These are phyloP conservation scores for Oidium heveae DNA, from an alignment of 2,329 filamentous ascomycete genomes.

Conservation along the genomic window DNA sequence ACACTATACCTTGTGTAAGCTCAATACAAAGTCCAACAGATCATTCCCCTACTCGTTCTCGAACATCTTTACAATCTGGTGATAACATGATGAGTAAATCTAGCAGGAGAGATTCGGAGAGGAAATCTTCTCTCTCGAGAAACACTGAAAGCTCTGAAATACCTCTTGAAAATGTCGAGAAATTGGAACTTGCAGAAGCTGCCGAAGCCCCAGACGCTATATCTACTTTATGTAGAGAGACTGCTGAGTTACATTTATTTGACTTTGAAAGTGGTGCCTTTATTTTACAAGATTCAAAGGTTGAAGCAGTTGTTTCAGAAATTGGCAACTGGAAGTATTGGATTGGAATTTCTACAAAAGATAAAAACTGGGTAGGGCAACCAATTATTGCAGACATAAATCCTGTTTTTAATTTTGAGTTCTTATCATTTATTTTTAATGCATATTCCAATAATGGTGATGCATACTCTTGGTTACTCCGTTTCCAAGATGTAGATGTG, in stretches of 20 bases:
- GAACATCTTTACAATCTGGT: not conserved
- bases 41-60: conserved; percentile 9
- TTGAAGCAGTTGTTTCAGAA: conserved; percentile 62
- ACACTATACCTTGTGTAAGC: conserved; percentile 36
- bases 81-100: not conserved
- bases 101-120: conserved; percentile 9
- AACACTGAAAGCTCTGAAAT: conserved; percentile 4
- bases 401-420: conserved; percentile 97
- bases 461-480: conserved; percentile 83
- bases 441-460: conserved; percentile 73
- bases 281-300: conserved; percentile 25
- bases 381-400: conserved; percentile 77
- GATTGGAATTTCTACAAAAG: conserved; percentile 57
- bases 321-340: conserved; percentile 86
- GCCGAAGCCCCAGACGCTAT: conserved; percentile 36
- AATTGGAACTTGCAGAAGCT: conserved; percentile 34
- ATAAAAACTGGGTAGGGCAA: conserved; percentile 69
- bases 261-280: conserved; percentile 77
- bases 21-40: conserved; percentile 29
- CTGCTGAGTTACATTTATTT: conserved; percentile 75
- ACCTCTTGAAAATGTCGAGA: conserved; percentile 16
- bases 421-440: conserved; percentile 97
- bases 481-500: conserved; percentile 63
- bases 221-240: conserved; percentile 50
- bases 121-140: conserved; percentile 12